Evolutionary conservation across 352 stramenopile genomes (phyloP).

Genomic region (Globisporangium okanoganense): DNA sequence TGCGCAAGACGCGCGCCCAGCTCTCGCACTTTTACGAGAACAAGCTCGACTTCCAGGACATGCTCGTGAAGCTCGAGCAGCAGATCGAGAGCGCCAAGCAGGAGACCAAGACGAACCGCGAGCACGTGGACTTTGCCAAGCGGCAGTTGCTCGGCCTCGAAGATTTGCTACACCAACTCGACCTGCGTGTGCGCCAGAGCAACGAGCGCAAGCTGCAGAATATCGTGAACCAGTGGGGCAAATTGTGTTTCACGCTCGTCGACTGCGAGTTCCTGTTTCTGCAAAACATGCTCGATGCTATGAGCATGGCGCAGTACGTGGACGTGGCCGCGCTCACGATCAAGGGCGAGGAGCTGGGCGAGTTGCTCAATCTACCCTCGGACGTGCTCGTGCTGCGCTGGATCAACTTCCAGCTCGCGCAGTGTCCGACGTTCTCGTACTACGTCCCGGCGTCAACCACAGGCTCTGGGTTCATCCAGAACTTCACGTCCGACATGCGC

Average conservation of each 20-base stretch:
- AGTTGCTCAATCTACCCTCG: conserved; percentile 42
- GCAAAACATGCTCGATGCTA: conserved; percentile 56
- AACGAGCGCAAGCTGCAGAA: conserved; percentile 57
- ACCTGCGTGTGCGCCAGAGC: conserved; percentile 39
- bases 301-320: conserved; percentile 35
- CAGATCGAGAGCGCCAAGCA: conserved; percentile 50
- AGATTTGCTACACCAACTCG: conserved; percentile 47
- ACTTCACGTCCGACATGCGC: conserved; percentile 68
- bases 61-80: conserved; percentile 38
- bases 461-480: conserved; percentile 47
- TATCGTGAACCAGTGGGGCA: conserved; percentile 64
- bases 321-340: conserved; percentile 36
- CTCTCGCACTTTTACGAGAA: conserved; percentile 49
- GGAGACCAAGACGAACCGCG: conserved; percentile 41
- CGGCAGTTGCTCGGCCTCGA: conserved; percentile 52
- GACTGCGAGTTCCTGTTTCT: conserved; percentile 49
- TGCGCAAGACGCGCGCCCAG: conserved; percentile 27
- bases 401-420: conserved; percentile 64
- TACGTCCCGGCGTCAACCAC: conserved; percentile 7
- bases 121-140: conserved; percentile 61
- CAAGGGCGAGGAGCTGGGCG: conserved; percentile 52
- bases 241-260: conserved; percentile 54
- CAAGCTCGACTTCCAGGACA: conserved; percentile 46
- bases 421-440: conserved; percentile 31
- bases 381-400: conserved; percentile 65